Evolutionary conservation across 306 rosid genomes (phyloP), one percentile per base, ranked within the genome.

Genomic region (Cicer judaicum): DNA sequence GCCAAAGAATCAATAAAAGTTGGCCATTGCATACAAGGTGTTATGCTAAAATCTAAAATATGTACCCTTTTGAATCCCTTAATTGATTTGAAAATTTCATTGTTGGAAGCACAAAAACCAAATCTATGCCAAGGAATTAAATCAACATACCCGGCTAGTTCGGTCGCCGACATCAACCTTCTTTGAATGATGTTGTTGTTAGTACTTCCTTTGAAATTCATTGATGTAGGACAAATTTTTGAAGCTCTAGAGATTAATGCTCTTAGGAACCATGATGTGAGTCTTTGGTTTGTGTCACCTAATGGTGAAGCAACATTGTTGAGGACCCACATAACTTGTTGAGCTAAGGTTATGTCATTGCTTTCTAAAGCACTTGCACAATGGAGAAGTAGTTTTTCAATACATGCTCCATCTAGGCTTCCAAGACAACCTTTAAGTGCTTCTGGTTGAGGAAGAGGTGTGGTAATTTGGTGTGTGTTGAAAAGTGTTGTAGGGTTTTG

Each of bases 11-110:
- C 97, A 7, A 94, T 94, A 11, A 94, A 84, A 68, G 98, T 94
- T 60, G 98, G 98, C 98, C 98, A 94, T n/a, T 94, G 98, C 98
- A 94, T 90, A 78, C 98, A 90, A 50, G 90, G 90, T 2, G 95
- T 90, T 72, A 87, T 85, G 64, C 98, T 94, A 74, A 94, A 94
- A 80, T 94, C 98, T 48, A 94, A 60, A 73, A 94, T 76, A 67
- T 94, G 97, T 24, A 94, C 92, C 64, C 75, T 88, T 56, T 73
- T 66, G 64, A 75, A 90, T 10, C 97, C 96, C 11, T 78, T 54
- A 77, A 86, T 80, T 60, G 97, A 90, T 16, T 91, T 90, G 36
- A 82, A 85, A 52, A 91, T 94, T 8, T 84, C 93, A 48, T 87
- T 91, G 15, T 91, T 94, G 2, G 98, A 88, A 13, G 93, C 97